A percentile compares a stretch with the other conserved stretches of the same genome.
These are phyloP conservation scores for Castanea mollissima DNA, from an alignment of 306 rosid species.

Conservation along the genomic window DNA sequence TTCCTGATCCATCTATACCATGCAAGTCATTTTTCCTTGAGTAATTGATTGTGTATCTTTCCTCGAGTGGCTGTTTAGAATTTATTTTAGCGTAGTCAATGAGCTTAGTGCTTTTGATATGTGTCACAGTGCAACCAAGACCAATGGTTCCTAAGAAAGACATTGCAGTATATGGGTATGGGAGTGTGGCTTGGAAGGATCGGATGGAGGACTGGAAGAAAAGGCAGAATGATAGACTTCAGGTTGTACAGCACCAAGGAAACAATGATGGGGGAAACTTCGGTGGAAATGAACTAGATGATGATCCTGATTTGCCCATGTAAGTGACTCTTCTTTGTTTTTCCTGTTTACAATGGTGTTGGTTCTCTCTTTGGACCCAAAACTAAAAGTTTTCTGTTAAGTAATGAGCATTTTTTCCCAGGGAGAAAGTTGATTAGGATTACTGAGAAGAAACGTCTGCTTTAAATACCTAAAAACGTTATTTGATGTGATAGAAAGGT, in stretches of 20 bases:
- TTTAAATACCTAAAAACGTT: background rate
- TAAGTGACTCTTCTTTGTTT: slow-evolving; percentile 30
- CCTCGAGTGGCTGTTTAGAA: background rate
- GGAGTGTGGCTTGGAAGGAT: slow-evolving; percentile 96
- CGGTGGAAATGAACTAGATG: slow-evolving; percentile 59
- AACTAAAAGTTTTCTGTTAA: background rate
- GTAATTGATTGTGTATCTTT: slow-evolving; percentile 8
- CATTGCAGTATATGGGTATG: slow-evolving; percentile 91
- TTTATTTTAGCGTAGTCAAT: slow-evolving; percentile 7
- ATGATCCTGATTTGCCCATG: slow-evolving; percentile 87
- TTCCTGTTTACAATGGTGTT: background rate
- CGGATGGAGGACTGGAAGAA: slow-evolving; percentile 97
- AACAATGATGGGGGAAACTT: slow-evolving; percentile 42
- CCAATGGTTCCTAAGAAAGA: slow-evolving; percentile 97
- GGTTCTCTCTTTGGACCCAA: background rate
- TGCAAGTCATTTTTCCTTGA: slow-evolving; percentile 39
- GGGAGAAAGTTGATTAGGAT: background rate
- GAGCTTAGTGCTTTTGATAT: slow-evolving; percentile 16
- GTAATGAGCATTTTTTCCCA: background rate
- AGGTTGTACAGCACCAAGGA: slow-evolving; percentile 90
- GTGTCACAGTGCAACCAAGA: slow-evolving; percentile 72
- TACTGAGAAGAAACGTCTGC: background rate
- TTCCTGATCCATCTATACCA: slow-evolving; percentile 59
- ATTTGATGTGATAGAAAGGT: background rate
- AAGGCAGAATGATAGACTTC: slow-evolving; percentile 83